Evolutionary conservation across 1,139 yeast genomes (phyloP).

Genomic region (Candida glucosophila): DNA sequence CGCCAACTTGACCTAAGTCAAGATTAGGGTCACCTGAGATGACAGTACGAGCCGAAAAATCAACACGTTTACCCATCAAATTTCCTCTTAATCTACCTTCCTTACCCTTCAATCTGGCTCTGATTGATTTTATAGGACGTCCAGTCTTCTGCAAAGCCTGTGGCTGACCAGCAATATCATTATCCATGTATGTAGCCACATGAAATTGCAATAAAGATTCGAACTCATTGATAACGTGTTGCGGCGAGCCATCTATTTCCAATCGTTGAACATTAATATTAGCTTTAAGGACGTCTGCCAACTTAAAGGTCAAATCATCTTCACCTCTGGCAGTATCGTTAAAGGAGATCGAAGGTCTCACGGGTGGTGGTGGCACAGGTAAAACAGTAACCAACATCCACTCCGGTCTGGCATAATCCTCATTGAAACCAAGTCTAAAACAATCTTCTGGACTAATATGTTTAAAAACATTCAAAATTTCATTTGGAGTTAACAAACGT

Average conservation of each 20-base stretch:
- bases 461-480: conserved; percentile 82
- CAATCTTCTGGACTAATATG: conserved; percentile 87
- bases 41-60: conserved; percentile 97
- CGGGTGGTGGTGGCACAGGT: conserved; percentile 99
- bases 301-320: conserved; percentile 95
- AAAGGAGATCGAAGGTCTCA: conserved; percentile 95
- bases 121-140: conserved; percentile 94
- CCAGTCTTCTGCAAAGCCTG: conserved; percentile 98
- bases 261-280: conserved; percentile 92
- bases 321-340: conserved; percentile 99
- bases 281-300: conserved; percentile 95
- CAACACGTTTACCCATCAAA: conserved; percentile 99
- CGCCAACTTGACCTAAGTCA: conserved; percentile 97
- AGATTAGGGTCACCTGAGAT: conserved; percentile 98
- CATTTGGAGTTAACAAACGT: conserved; percentile 79
- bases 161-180: conserved; percentile 99
- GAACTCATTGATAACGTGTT: conserved; percentile 93
- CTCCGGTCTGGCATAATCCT: conserved; percentile 96
- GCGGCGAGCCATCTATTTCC: conserved; percentile 98
- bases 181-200: conserved; percentile 99
- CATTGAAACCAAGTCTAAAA: conserved; percentile 75
- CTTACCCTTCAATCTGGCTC: conserved; percentile 98
- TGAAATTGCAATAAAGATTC: conserved; percentile 94
- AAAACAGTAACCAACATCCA: conserved; percentile 96
- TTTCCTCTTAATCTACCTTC: conserved; percentile 99